These are phyloP conservation scores for Mesostigma viride DNA, from an alignment of 139 green algal genomes.

Conservation along the genomic window DNA sequence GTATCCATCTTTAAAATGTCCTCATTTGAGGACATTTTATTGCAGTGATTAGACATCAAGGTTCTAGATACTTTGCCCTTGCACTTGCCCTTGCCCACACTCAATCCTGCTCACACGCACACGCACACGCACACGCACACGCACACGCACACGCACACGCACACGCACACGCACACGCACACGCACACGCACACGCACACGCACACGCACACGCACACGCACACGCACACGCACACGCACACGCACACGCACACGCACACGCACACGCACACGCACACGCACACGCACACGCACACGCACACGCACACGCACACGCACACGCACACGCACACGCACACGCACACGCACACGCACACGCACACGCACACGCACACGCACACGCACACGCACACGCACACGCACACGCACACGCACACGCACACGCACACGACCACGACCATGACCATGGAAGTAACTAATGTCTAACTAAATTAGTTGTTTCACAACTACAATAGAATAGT, in stretches of 20 bases:
- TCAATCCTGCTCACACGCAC: no score
- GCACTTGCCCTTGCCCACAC: no score
- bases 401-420: background rate
- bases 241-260: background rate
- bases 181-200: background rate
- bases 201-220: background rate
- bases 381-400: background rate
- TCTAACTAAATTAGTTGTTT: no score
- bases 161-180: background rate
- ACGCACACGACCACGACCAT: no score
- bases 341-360: background rate
- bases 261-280: background rate
- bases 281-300: background rate
- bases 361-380: background rate
- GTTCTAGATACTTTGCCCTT: no score
- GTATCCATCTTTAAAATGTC: no score
- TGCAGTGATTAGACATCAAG: no score
- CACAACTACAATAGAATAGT: no score
- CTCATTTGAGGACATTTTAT: no score
- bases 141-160: background rate
- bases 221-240: background rate
- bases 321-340: background rate
- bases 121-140: background rate
- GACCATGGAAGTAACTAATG: no score
- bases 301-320: background rate